Evolutionary conservation across 2,329 filamentous ascomycete genomes (phyloP), one percentile per base, ranked within the genome.

Genomic region (Penicillium sp.): DNA sequence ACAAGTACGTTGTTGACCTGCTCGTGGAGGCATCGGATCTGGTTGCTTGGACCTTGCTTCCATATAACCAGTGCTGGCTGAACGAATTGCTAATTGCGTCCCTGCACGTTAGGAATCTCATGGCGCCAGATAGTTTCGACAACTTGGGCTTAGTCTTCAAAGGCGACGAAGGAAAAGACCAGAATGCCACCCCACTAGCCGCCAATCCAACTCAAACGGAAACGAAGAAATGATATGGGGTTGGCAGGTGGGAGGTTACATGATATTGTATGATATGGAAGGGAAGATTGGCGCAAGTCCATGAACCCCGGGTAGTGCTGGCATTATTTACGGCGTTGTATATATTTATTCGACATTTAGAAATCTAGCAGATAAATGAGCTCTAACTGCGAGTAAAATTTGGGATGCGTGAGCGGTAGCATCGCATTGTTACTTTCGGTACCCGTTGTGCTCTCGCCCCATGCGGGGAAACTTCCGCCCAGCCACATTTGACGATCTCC

Each of bases 71-170:
- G 3, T 22, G 9, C 24, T 29, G 11, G 9, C 14, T 3, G 31
- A 42, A 40, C 14, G 38, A 39, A 39, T 21, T 45, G n/a, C 55
- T 61, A 40, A 58, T 27, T 11, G 31, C 42, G 36, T 27, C 27
- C 29, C 27, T 29, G 10, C 21, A 38, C 24, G 21, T 36, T 27
- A 92, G 92, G 64, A 97, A 97, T 70, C 79, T 99, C 31, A 99
- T 99, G 94, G 92, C 92, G 7, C 91, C 85, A 64, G 94, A 99
- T 69, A 90, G 96, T 56, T 94, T 97, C 75, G 91, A 90, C 74
- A 99, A 99, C 69, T 79, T 99, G 39, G 94, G 94, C 0, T 94
- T 96, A 65, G 77, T 80, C 5, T 80, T 83, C 56, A 81, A 84
- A 43, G 73, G 75, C 22, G 61, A 67, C 4, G 60, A 64, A 32